Base-by-base conservation (phyloP, 2,329 filamentous ascomycete species). In the Diaporthe sp. region DNA sequence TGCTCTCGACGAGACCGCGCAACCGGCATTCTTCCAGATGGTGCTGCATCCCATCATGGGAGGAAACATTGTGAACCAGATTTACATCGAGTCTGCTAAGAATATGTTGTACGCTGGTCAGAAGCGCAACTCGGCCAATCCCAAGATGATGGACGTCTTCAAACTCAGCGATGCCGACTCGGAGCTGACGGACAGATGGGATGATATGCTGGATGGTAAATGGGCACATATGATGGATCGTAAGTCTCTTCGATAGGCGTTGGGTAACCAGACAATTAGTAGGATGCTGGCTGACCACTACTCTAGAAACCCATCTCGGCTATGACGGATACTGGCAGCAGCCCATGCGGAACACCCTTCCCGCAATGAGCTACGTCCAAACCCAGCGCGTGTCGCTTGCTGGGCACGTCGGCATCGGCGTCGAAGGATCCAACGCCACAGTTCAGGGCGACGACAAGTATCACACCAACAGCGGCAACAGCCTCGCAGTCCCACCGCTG, bases 341-440 rank as follows among this genome's bases (percentile, higher is more conserved):
- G 80, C 92, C 93, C 1, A 94, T 94, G 92, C 86, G 92, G 45
- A 93, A 94, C 79, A 88, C 88, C 0, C 87, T 93, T 1, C 92
- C 92, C 0, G 87, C 89, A 10, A 85, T 93, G 76, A 83, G 87
- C 7, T 92, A 89, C 77, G 89, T 92, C 1, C 90, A 92, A 80
- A 86, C 85, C 2, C 82, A 86, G 1, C 89, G 92, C 70, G 86
- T 87, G 17, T 88, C 89, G 7, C 84, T 93, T 8, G 88, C 89
- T 0, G 92, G 92, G 10, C 87, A 91, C 71, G 84, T 94, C 72
- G 91, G 92, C 30, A 84, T 95, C 58, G 85, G 89, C 1, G 86
- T 93, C 1, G 91, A 94, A 79, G 91, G 89, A 1, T 89, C 87
- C 75, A 93, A 93, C 76, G 92, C 91, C 1, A 91, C 90, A 0